Evolutionary conservation across 768 basidiomycete genomes (phyloP).

Genomic region (Collybiopsis confluens): DNA sequence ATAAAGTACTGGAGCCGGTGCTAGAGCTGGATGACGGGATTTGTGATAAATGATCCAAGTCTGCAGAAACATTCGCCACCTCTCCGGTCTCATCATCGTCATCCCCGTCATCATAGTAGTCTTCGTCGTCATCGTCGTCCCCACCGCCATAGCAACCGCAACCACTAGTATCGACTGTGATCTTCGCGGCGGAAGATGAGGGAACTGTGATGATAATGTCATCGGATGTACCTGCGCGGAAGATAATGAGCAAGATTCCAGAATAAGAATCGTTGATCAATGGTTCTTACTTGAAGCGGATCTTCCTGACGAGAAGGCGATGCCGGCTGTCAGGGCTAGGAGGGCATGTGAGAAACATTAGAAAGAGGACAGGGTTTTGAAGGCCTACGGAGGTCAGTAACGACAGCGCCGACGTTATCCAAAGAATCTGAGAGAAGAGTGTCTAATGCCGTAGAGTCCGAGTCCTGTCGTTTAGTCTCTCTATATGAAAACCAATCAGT

Average conservation of each 20-base stretch:
- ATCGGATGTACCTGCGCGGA: too few species aligned
- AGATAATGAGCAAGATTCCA: too few species aligned
- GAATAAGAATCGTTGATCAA: too few species aligned
- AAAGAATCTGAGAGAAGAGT: background rate
- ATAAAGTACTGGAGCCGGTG: background rate
- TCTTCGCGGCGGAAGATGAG: background rate
- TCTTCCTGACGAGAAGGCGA: background rate
- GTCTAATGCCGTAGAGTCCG: background rate
- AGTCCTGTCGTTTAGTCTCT: conserved; percentile 3
- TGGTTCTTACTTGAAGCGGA: background rate
- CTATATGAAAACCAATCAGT: background rate
- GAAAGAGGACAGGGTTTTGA: too few species aligned
- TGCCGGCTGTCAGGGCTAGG: background rate
- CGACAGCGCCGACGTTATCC: background rate
- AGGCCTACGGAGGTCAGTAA: background rate
- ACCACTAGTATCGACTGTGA: background rate
- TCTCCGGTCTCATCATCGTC: background rate
- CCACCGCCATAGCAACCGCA: background rate
- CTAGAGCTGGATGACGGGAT: background rate
- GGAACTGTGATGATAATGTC: background rate
- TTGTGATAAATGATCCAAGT: too few species aligned
- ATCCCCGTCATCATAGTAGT: background rate
- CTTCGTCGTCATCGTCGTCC: background rate
- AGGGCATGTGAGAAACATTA: background rate
- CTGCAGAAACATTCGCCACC: background rate